phyloP scores from a whole-genome alignment of 164 flowering plant genomes.

The Liriodendron chinense region DNA sequence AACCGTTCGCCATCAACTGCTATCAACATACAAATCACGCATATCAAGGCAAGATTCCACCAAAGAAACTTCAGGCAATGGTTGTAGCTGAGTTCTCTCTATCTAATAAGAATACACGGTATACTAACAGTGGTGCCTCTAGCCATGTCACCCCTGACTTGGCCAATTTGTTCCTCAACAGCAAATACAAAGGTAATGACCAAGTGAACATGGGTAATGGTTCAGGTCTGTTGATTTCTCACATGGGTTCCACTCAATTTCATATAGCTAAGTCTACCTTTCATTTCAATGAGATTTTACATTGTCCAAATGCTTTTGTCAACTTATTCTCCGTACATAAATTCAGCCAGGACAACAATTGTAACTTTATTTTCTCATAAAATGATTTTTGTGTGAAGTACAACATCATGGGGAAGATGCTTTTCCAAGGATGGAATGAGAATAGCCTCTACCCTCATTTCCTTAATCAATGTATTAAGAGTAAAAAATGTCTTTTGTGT shows the following conservation, averaged over 20 bases:
- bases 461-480: background rate
- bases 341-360: background rate
- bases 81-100: background rate
- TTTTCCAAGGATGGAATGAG: constrained; percentile 4
- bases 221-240: background rate
- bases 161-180: background rate
- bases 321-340: background rate
- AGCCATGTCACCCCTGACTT: background rate
- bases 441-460: background rate
- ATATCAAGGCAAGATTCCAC: background rate
- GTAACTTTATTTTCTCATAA: background rate
- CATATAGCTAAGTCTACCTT: background rate
- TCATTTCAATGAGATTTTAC: background rate
- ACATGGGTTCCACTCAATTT: background rate
- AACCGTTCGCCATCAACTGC: background rate
- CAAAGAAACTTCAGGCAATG: background rate
- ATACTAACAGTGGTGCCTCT: background rate
- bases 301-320: background rate
- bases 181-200: background rate
- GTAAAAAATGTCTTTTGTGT: background rate
- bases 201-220: background rate
- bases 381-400: constrained; percentile 1
- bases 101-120: background rate
- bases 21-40: background rate
- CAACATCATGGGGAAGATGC: background rate